phyloP scores from a whole-genome alignment of 1,139 yeast genomes.

The Saccharomycopsis hybrid region DNA sequence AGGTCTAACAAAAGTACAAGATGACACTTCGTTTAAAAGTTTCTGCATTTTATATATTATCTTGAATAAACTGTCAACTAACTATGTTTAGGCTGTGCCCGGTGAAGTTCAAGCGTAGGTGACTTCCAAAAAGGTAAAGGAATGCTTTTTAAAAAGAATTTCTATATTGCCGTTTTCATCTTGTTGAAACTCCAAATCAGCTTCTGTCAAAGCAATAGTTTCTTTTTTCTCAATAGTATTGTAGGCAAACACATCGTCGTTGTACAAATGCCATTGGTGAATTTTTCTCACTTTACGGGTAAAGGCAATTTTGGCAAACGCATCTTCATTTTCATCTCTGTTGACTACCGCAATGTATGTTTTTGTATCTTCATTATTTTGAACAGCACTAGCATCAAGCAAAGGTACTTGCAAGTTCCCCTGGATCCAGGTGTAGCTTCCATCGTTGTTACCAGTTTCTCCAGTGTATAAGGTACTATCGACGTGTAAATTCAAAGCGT shows the following conservation, averaged over 20 bases:
- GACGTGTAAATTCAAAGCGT: conserved; percentile 29
- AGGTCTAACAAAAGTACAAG: no score
- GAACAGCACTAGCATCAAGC: conserved; percentile 27
- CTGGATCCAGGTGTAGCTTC: conserved; percentile 25
- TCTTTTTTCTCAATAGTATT: conserved; percentile 26
- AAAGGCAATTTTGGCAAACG: conserved; percentile 25
- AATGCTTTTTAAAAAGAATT: conserved; percentile 5
- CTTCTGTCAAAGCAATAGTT: conserved; percentile 2
- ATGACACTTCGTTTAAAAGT: no score
- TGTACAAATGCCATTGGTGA: conserved; percentile 26
- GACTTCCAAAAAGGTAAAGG: conserved; percentile 10
- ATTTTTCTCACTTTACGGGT: conserved; percentile 22
- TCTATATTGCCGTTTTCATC: neutral
- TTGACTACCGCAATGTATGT: conserved; percentile 29
- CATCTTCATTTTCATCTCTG: conserved; percentile 26
- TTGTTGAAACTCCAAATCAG: neutral
- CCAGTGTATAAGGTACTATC: conserved; percentile 28
- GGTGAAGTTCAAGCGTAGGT: neutral
- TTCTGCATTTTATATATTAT: no score
- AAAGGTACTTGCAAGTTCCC: conserved; percentile 23
- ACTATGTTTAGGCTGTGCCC: no score
- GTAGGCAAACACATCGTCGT: conserved; percentile 28
- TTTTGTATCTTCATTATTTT: conserved; percentile 23
- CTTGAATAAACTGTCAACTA: no score
- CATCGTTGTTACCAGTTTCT: conserved; percentile 25